Base-by-base conservation (phyloP, 2,329 filamentous ascomycete species). In the Aspergillus fructus region DNA sequence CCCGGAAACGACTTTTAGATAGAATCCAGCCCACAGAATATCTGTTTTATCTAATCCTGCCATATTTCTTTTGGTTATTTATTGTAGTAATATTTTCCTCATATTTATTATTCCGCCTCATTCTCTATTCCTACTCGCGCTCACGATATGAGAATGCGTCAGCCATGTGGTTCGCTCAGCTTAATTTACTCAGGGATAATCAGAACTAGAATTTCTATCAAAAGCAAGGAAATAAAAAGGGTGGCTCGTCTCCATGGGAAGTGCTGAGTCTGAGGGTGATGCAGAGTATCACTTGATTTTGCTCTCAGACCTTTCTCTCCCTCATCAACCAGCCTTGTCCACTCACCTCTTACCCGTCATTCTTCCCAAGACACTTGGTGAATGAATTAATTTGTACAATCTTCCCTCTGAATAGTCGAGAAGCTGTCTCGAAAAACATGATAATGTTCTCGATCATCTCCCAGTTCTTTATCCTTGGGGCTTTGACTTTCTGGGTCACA, bases 401-500 rank as follows among this genome's bases (percentile, higher is more conserved):
- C 4, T 3, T 9, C 17, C 17, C 2, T 11, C n/a, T 21, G 17
- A 42, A 21, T 17, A 17, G 19, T 17, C 17, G n/a, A 42, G 40
- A 17, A 21, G 17, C 11, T 8, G 9, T 23, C 12, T n/a, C 49
- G 9, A 23, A 11, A 13, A 30, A 21, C 7, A 58, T 56, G 54
- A 41, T 41, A 15, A 8, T 42, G 6, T 12, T 56, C 8, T 47
- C 48, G 33, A 19, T 56, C 15, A 33, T 50, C 33, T n/a, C 17
- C 23, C 48, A 39, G 3, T 51, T 51, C 42, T 17, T 56, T 13
- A 33, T 56, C 48, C 48, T 56, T 3, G 48, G 47, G 11, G 30
- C 17, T 5, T 11, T 45, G 30, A 47, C 47, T 24, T 17, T 50
- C 17, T 56, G 54, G 54, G 33, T 46, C 30, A 40, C 54, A 51